phyloP scores from a whole-genome alignment of 331 rosid genomes.

The Cydonia oblonga region DNA sequence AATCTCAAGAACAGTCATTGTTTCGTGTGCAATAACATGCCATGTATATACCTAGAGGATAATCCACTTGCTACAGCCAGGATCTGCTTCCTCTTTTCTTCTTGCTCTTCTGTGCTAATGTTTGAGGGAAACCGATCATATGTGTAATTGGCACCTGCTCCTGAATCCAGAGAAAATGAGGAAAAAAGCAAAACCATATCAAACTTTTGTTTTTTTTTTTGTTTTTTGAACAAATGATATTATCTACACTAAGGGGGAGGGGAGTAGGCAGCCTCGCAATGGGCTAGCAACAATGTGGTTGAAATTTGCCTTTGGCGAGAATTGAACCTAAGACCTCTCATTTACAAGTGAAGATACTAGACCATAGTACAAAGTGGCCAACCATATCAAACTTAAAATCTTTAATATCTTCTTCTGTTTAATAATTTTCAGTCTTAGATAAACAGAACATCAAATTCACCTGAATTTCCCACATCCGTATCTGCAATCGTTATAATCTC shows the following conservation, averaged over 20 bases:
- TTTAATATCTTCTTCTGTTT: background rate
- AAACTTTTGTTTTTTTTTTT: background rate
- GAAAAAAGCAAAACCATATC: background rate
- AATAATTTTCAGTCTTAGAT: background rate
- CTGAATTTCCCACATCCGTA: conserved; percentile 57
- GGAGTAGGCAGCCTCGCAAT: no score
- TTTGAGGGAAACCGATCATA: conserved; percentile 84
- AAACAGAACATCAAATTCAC: conserved; percentile 29
- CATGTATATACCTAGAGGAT: conserved; percentile 58
- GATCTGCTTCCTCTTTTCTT: conserved; percentile 83
- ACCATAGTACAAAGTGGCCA: no score
- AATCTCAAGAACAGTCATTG: background rate
- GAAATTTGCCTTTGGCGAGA: no score
- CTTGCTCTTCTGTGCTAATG: conserved; percentile 73
- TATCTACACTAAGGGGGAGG: no score
- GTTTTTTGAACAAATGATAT: no score
- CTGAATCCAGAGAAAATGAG: conserved; percentile 31
- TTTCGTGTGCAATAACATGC: background rate
- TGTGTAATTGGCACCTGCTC: conserved; percentile 65
- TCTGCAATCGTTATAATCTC: conserved; percentile 91
- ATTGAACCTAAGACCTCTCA: no score
- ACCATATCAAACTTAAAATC: background rate
- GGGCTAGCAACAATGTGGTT: no score
- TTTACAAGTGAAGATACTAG: no score
- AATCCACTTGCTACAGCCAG: conserved; percentile 79